Base-by-base conservation (phyloP, 495 filamentous ascomycete genomes). In the Friedmanniomyces simplex region DNA sequence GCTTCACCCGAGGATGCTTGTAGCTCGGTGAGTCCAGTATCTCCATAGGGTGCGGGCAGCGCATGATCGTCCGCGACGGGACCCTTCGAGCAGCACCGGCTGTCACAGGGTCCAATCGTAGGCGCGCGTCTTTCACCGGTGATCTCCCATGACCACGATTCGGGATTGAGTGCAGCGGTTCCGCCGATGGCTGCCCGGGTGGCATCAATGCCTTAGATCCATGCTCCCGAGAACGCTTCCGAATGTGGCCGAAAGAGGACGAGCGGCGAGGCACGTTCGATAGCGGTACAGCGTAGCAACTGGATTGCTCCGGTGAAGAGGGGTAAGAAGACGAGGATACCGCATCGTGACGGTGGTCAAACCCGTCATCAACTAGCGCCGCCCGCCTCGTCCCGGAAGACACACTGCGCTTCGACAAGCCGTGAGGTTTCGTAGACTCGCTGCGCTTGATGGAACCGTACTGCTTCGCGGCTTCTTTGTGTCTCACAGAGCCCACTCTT, bases 221-320 rank as follows among this genome's bases (percentile, higher is more conserved):
- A 16, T 53, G 50, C 11, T 24, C 45, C 47, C 54, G 32, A 43
- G 62, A 59, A 24, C 46, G 62, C 24, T 47, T 36, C 18, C 54
- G 47, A 2, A 41, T 4, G 12, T 66, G 54, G 0, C 53, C 47
- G 50, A 64, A 52, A 11, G 70, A 72, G 6, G 69, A 71, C 6
- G 69, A 70, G 20, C 70, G 66, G 30, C 58, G 64, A 24, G 70
- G 70, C 11, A 73, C 65, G 50, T 60, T 71, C 20, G 63, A 59
- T n/a, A 54, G 57, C 0, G 70, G 70, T 32, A 71, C 68, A 52
- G 62, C 68, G 63, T 69, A 71, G 43, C 69, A 56, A 54, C 64
- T 67, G 3, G 66, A 63, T 57, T 63, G 47, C 58, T 69, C 67
- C 42, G 67, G 67, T 30, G 55, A 55, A 39, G 55, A 61, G 49